Conservation (phyloP, 495 filamentous ascomycete species). For the Neurospora hispaniola region DNA sequence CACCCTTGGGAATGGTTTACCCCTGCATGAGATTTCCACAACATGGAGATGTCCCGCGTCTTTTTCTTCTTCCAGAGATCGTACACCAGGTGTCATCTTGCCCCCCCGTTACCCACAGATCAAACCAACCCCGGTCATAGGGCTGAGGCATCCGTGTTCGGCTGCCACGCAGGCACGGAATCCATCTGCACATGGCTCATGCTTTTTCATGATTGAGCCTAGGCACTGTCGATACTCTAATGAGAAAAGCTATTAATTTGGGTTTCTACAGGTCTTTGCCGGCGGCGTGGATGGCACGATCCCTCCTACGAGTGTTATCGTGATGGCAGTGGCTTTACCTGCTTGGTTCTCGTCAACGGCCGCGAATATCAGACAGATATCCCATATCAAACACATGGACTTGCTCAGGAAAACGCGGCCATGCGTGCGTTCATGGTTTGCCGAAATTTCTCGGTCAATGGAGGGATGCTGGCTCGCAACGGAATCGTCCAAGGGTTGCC, state of each 20-base stretch:
- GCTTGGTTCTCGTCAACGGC: conserved; percentile 91
- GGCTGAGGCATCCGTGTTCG: conserved; percentile 31
- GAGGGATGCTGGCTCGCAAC: conserved; percentile 77
- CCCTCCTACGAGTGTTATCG: conserved; percentile 79
- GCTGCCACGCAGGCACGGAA: conserved; percentile 32
- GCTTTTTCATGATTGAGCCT: neutral
- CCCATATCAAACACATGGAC: conserved; percentile 64
- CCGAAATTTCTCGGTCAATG: conserved; percentile 96
- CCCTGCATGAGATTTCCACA: conserved; percentile 19
- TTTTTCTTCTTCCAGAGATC: conserved; percentile 16
- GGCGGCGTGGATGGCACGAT: conserved; percentile 89
- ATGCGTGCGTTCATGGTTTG: conserved; percentile 97
- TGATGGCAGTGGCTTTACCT: conserved; percentile 64
- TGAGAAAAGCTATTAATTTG: conserved; percentile 26
- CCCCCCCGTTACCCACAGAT: conserved; percentile 11
- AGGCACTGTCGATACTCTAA: neutral
- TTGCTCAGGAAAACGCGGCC: conserved; percentile 89
- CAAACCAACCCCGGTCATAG: conserved; percentile 11
- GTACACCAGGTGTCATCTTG: conserved; percentile 9
- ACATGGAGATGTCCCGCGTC: conserved; percentile 10
- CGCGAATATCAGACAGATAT: conserved; percentile 90
- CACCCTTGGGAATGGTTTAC: conserved; percentile 12
- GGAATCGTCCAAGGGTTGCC: conserved; percentile 82
- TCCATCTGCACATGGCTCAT: conserved; percentile 2
- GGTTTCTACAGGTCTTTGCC: conserved; percentile 71